phyloP scores from a whole-genome alignment of 106 monocot genomes.

The Gastrodia elata region DNA sequence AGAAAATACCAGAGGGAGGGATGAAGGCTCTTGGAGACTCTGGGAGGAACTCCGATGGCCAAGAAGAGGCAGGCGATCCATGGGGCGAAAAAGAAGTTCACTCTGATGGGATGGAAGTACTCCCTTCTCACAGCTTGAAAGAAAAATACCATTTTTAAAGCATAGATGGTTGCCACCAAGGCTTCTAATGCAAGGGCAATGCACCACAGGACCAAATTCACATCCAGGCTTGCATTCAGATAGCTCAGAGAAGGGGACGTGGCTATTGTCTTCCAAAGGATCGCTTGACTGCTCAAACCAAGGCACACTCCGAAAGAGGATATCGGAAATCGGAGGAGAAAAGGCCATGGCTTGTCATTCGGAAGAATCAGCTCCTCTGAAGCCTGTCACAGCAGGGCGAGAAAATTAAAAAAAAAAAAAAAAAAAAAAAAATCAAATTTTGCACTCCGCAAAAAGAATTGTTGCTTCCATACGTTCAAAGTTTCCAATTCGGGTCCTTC shows the following conservation, averaged over 20 bases:
- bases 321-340: conserved; percentile 55
- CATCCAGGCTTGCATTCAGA: conserved; percentile 21
- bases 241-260: conserved; percentile 30
- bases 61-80: conserved; percentile 78
- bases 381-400: conserved; percentile 14
- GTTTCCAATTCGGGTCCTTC: conserved; percentile 65
- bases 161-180: conserved; percentile 36
- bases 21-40: conserved; percentile 18
- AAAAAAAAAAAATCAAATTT: no score
- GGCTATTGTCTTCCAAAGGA: conserved; percentile 41
- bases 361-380: conserved; percentile 43
- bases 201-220: conserved; percentile 49
- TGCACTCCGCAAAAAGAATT: not conserved
- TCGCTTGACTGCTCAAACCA: conserved; percentile 52
- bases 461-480: conserved; percentile 36
- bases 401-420: no score
- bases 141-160: conserved; percentile 57
- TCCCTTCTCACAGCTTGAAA: conserved; percentile 70
- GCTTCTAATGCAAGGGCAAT: conserved; percentile 22
- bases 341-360: conserved; percentile 50
- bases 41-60: conserved; percentile 45
- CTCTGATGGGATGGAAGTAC: conserved; percentile 72
- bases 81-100: conserved; percentile 91
- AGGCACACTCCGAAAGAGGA: conserved; percentile 56
- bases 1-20: conserved; percentile 47